Evolutionary conservation across 2,329 filamentous ascomycete species (phyloP).

Genomic region (Aspergillus sp.): DNA sequence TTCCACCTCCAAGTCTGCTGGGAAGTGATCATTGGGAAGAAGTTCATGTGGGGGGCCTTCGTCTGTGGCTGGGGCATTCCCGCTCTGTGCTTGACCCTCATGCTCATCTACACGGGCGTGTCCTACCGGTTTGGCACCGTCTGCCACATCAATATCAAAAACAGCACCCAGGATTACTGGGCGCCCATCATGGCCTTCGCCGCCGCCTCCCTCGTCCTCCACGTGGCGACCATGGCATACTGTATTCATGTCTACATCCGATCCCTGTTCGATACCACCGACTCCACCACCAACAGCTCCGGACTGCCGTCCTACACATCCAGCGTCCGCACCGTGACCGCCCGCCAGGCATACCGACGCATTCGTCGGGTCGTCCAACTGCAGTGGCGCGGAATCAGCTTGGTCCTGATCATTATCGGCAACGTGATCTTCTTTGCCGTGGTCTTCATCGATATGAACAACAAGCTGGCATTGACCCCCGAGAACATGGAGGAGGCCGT

Average conservation of each 20-base stretch:
- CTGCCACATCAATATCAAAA: conserved; percentile 89
- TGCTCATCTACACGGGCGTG: conserved; percentile 81
- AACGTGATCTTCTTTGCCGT: conserved; percentile 94
- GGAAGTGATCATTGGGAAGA: conserved; percentile 84
- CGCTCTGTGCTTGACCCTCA: conserved; percentile 69
- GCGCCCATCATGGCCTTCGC: conserved; percentile 80
- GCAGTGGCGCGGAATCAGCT: conserved; percentile 90
- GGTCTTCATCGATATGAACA: conserved; percentile 85
- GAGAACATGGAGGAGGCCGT: conserved; percentile 56
- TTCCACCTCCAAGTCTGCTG: conserved; percentile 98
- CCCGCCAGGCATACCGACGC: conserved; percentile 82
- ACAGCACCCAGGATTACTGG: conserved; percentile 85
- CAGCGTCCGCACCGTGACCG: conserved; percentile 76
- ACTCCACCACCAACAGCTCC: conserved; percentile 65
- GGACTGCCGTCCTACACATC: conserved; percentile 71
- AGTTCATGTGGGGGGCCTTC: conserved; percentile 85
- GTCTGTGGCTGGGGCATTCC: conserved; percentile 82
- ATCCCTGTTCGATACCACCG: conserved; percentile 72
- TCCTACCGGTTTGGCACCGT: conserved; percentile 90
- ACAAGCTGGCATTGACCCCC: conserved; percentile 59
- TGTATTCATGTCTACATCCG: conserved; percentile 93
- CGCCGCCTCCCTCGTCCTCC: conserved; percentile 72
- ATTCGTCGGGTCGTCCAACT: conserved; percentile 82
- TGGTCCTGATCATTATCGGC: conserved; percentile 83
- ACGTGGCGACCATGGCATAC: conserved; percentile 82